Percentiles rank a stretch among this genome's conserved stretches.
phyloP scores from a whole-genome alignment of 148 eudicot genomes.

The Polygonum maritimum region DNA sequence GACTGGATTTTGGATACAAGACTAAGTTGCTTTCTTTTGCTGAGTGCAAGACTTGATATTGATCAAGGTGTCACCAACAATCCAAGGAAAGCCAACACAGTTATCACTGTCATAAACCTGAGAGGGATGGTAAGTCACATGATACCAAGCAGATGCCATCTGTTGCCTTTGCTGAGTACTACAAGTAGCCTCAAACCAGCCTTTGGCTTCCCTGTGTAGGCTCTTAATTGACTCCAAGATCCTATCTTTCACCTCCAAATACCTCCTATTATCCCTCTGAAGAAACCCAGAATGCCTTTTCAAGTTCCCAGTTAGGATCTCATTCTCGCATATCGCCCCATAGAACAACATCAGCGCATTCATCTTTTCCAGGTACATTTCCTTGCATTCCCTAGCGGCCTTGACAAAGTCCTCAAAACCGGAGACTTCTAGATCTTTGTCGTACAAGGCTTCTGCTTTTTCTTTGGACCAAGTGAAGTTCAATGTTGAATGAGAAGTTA shows the following conservation, averaged over 20 bases:
- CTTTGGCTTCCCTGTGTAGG: conserved; percentile 64
- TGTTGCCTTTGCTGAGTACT: conserved; percentile 28
- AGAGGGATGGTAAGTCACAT: conserved; percentile 67
- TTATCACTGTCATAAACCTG: conserved; percentile 42
- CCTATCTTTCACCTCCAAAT: conserved; percentile 61
- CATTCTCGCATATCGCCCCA: conserved; percentile 60
- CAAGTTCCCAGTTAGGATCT: conserved; percentile 74
- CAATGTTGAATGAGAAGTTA: conserved; percentile 18
- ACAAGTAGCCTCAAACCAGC: conserved; percentile 65
- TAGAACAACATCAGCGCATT: conserved; percentile 48
- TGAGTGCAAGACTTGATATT: conserved; percentile 40
- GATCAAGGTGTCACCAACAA: conserved; percentile 58
- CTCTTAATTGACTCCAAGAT: conserved; percentile 59
- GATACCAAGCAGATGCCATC: conserved; percentile 95
- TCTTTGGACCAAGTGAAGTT: conserved; percentile 30
- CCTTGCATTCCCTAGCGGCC: conserved; percentile 52
- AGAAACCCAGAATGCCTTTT: conserved; percentile 41
- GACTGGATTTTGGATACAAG: background rate
- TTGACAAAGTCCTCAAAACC: conserved; percentile 54
- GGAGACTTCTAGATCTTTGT: conserved; percentile 50
- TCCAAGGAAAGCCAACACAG: conserved; percentile 91
- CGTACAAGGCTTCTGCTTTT: conserved; percentile 41
- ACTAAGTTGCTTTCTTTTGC: background rate
- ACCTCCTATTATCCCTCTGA: conserved; percentile 71
- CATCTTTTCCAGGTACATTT: conserved; percentile 64